Conservation (phyloP, 2,329 filamentous ascomycete species). For the Hypoxylon rubiginosum region DNA sequence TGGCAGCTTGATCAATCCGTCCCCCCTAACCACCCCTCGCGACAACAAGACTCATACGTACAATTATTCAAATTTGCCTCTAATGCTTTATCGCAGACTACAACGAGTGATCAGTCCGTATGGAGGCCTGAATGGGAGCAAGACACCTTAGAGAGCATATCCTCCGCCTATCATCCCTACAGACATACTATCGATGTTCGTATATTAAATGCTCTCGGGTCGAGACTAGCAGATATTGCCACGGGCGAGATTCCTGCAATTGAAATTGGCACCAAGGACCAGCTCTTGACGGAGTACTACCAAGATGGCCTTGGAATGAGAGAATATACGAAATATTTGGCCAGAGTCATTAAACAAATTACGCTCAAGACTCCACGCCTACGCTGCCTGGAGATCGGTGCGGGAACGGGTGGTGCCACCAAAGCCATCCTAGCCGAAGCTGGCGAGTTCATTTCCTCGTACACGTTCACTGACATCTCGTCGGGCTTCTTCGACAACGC, state of each 20-base stretch:
- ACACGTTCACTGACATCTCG: slow-evolving; percentile 31
- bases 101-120: background rate
- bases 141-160: background rate
- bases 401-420: background rate
- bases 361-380: no score
- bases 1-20: background rate
- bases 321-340: no score
- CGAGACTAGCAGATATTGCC: no score
- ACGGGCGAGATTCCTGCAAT: no score
- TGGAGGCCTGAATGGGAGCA: background rate
- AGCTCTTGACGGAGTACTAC: no score
- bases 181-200: slow-evolving; percentile 41
- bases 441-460: background rate
- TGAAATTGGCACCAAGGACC: no score
- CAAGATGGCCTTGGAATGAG: no score
- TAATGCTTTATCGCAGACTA: background rate
- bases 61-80: background rate
- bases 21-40: background rate
- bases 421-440: background rate
- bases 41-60: background rate
- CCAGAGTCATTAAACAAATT: no score
- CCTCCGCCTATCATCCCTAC: background rate
- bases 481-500: slow-evolving; percentile 16
- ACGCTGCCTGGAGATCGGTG: no score
- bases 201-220: no score